Evolutionary conservation across 176 grass and related monocot genomes (phyloP).

Genomic region (Melocanna baccifera): DNA sequence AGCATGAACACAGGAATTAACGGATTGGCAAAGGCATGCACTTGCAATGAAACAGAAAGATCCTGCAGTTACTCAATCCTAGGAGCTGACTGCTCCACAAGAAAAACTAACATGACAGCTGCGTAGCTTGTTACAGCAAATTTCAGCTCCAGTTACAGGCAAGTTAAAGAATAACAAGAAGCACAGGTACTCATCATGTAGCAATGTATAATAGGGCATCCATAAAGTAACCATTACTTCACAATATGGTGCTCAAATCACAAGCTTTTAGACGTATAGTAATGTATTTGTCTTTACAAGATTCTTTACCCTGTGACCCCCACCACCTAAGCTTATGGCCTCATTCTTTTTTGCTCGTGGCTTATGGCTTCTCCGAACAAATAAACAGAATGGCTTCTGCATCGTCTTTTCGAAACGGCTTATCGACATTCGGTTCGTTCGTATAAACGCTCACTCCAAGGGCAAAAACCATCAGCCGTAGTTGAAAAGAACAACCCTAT

Average conservation of each 20-base stretch:
- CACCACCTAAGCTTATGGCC: slow-evolving; percentile 40
- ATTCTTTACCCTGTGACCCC: slow-evolving; percentile 58
- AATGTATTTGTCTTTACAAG: slow-evolving; percentile 80
- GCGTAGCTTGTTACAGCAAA: not conserved
- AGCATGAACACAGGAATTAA: not conserved
- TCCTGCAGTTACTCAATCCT: not conserved
- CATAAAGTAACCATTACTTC: slow-evolving; percentile 41
- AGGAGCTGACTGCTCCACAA: not conserved
- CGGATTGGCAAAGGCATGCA: not conserved
- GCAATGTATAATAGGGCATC: not conserved
- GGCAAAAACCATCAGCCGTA: too few relatives aligned
- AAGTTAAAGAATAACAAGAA: not conserved
- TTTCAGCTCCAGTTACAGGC: not conserved
- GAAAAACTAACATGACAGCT: not conserved
- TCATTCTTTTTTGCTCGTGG: too few relatives aligned
- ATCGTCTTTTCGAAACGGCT: too few relatives aligned
- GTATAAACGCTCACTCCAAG: too few relatives aligned
- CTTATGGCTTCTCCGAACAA: too few relatives aligned
- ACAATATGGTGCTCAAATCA: slow-evolving; percentile 48
- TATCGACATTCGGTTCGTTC: too few relatives aligned
- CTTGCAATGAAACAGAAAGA: not conserved
- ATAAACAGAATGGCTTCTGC: too few relatives aligned
- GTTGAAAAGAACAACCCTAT: not conserved
- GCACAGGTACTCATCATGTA: not conserved
- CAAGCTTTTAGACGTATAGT: slow-evolving; percentile 66